Evolutionary conservation across 306 rosid species (phyloP).

Genomic region (Leucaena leucocephala): DNA sequence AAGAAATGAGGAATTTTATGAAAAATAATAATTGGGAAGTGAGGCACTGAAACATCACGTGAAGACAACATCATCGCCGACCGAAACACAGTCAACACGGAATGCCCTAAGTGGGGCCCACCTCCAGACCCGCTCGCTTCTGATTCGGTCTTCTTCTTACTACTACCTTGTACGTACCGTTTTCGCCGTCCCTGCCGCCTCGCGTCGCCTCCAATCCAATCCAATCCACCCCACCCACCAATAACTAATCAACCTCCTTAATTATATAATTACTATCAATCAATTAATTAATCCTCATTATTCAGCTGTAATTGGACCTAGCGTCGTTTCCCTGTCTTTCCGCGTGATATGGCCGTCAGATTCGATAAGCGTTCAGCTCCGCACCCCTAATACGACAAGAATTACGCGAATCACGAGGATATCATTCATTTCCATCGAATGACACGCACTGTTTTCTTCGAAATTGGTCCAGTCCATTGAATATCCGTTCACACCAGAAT

Average conservation of each 20-base stretch:
- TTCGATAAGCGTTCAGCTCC: slow-evolving; percentile 9
- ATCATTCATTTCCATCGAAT: not conserved
- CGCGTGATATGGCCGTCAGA: slow-evolving; percentile 37
- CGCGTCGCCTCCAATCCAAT: slow-evolving; percentile 24
- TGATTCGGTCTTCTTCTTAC: slow-evolving; percentile 41
- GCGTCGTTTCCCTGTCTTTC: not conserved
- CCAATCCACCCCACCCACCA: not conserved
- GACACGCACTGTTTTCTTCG: not conserved
- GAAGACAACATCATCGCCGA: slow-evolving; percentile 70
- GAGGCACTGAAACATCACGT: slow-evolving; percentile 63
- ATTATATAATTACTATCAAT: no score
- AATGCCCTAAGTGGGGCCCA: slow-evolving; percentile 40
- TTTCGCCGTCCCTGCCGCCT: slow-evolving; percentile 75
- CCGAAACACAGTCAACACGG: slow-evolving; percentile 65
- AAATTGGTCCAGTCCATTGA: not conserved
- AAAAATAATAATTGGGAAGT: not conserved
- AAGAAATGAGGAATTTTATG: not conserved
- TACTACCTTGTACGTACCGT: slow-evolving; percentile 31
- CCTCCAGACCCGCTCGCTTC: slow-evolving; percentile 41
- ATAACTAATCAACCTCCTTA: no score
- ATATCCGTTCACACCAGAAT: not conserved
- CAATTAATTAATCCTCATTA: not conserved
- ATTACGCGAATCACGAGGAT: slow-evolving; percentile 40
- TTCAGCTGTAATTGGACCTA: slow-evolving; percentile 20
- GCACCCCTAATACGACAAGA: slow-evolving; percentile 31